Base-by-base conservation (phyloP, 2,329 filamentous ascomycete genomes). In the Ceratocystis colombiana region DNA sequence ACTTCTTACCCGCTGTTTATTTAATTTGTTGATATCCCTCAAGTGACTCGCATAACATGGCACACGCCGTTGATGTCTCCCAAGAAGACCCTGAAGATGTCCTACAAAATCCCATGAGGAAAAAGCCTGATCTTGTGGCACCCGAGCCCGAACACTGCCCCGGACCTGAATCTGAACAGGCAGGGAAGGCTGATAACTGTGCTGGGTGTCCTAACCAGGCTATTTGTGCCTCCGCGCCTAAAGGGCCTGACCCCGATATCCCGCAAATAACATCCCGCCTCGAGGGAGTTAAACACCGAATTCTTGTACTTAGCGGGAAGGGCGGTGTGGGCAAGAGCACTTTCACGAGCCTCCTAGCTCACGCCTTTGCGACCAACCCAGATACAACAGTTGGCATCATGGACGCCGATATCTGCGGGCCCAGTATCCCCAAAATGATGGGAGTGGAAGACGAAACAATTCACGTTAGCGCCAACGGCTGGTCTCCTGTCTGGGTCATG, bases 381-480 rank as follows among this genome's bases (percentile, higher is more conserved):
- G 84, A 87, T 59, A 87, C 80, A 66, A 90, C 85, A 0, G 89
- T 99, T 33, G 94, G 93, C 22, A 87, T 99, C 71, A 96, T 97
- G 90, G 94, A 99, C 76, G 95, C 94, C 5, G 94, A 99, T 75
- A 96, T 99, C 69, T 96, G 91, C 77, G 94, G 94, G 0, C 94
- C 94, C 0, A 90, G 86, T 70, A 96, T 99, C 72, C 94, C 94
- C 22, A 96, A 96, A 78, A 97, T 99, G 93, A 92, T 99, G 87
- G 94, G 94, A 44, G 93, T 96, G 0, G 92, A 96, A 76, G 79
- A 85, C 30, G 93, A 99, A 77, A 96, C 89, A 0, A 94, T 99
- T 64, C 94, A 99, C 74, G 85, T 96, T 64, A 94, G 87, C 73
- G 88, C 84, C 64, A 84, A 87, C 0, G 94, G 94, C 1, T 96